Base-by-base conservation (phyloP, 1,139 yeast genomes). In the Kurtzmaniella natalensis region DNA sequence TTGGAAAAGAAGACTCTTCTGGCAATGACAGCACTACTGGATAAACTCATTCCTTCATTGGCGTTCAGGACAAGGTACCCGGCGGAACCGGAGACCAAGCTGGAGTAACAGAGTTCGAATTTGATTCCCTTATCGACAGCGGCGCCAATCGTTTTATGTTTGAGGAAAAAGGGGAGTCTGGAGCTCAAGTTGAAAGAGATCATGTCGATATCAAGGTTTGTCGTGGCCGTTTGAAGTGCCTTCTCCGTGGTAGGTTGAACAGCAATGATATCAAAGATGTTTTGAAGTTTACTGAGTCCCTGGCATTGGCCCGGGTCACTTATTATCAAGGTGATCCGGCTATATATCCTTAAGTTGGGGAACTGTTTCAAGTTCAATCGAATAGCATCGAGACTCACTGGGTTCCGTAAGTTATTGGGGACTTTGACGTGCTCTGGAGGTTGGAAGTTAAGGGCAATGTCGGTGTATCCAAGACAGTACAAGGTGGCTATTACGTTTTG, bases 81-180 rank as follows among this genome's bases (percentile, higher is more conserved):
- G 30, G 70, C 71, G 4, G 70, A 58, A 5, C 72, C 67, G 5
- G 63, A 51, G 18, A 76, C 59, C 22, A 81, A 61, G 30, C 76
- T 65, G 11, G 76, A 64, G 55, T 92, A 92, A 36, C 78, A 71
- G 10, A 92, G 71, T 54, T 92, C 98, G 45, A 92, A 75, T 45
- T 78, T 78, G 31, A 88, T 73, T 1, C 98, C 98, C 38, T 83
- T 75, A 14, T 81, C 82, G 13, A 85, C 70, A 1, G 94, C 96
- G 31, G 87, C 78, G 27, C 96, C 84, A 7, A 88, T 71, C 1
- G 87, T 78, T 49, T 88, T 86, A 60, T 87, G 96, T 44, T 84
- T 82, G 44, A 92, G 63, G 54, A 77, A 85, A 46, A 78, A 81
- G 0, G 95, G 94, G 31, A 87, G 61, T 39, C 87, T 71, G 27